Evolutionary conservation across 225 moss, liverwort and hornwort genomes (phyloP), one percentile per base, ranked within the genome.

Genomic region (Ulota crispa): DNA sequence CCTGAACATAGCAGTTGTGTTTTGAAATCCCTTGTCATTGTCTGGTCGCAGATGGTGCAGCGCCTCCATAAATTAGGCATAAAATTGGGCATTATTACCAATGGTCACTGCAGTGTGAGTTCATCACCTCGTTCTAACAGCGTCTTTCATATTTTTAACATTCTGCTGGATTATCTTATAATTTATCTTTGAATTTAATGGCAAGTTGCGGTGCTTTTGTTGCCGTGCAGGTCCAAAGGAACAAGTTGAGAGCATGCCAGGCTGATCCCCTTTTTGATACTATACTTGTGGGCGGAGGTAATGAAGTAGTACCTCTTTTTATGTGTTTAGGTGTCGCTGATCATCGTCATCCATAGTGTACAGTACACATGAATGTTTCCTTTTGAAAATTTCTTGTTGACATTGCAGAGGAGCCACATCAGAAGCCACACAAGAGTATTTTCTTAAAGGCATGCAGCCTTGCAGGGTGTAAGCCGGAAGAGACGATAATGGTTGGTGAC

Each of bases 281-380:
- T 26, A 92, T 93, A 50, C 90, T 98, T 72, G 95, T 95, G 60
- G 98, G 98, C 11, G 98, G 98, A 92, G 97, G 97, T 97, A 45
- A 64, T 21, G 18, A 50, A 50, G 8, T 45, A 14, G 24, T 72
- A 21, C 11, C 37, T 9, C 61, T 9, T 26, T 61, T 36, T 24
- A 27, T 83, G 43, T 56, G 21, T 75, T 11, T 70, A 12, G 54
- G 56, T 45, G 23, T 8, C 57, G 4, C 32, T 18, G 23, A 6
- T 81, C 6, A 9, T 13, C 34, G 43, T 57, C 64, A 16, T 15
- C 9, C 1, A 19, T 31, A 32, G 64, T 67, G 12, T 37, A 11
- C 65, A 57, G 12, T 37, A 11, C 65, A 57, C 50, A 64, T 54
- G 15, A 50, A 24, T 39, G 41, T 24, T 63, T 55, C 45, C 45